phyloP scores from a whole-genome alignment of 345 rosid species.

The Turnera subulata region DNA sequence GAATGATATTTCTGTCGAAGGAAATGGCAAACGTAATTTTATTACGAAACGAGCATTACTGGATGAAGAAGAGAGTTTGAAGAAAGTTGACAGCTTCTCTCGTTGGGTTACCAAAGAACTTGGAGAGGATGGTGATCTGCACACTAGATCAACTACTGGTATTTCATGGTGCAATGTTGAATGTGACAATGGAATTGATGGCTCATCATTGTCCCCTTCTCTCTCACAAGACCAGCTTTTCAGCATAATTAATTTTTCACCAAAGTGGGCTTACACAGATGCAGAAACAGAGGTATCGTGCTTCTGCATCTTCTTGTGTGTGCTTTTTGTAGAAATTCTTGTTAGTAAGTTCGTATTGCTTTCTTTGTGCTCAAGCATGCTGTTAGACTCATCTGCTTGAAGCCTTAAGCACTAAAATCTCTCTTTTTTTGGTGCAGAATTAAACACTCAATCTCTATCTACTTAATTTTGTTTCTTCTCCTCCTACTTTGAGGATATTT shows the following conservation, averaged over 20 bases:
- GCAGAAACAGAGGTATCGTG: slow-evolving; percentile 73
- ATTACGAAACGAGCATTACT: slow-evolving; percentile 46
- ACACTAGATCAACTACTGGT: slow-evolving; percentile 64
- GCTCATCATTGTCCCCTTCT: slow-evolving; percentile 69
- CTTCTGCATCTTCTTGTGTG: neutral
- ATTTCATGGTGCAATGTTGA: slow-evolving; percentile 70
- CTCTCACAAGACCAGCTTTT: slow-evolving; percentile 84
- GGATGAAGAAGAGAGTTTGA: slow-evolving; percentile 58
- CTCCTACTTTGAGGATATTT: too few relatives aligned
- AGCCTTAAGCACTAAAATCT: too few relatives aligned
- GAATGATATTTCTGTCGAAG: slow-evolving; percentile 38
- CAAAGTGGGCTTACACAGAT: slow-evolving; percentile 63
- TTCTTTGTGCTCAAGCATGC: too few relatives aligned
- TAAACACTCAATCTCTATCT: too few relatives aligned
- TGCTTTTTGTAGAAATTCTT: too few relatives aligned
- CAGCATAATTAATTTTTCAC: slow-evolving; percentile 71
- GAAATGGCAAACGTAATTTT: slow-evolving; percentile 35
- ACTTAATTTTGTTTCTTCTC: too few relatives aligned
- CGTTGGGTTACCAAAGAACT: slow-evolving; percentile 80
- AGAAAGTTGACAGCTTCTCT: slow-evolving; percentile 89
- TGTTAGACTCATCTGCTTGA: too few relatives aligned
- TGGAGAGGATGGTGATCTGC: slow-evolving; percentile 72
- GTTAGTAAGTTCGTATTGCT: too few relatives aligned
- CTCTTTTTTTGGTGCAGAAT: too few relatives aligned
- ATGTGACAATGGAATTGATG: slow-evolving; percentile 57